These are phyloP conservation scores for Mucor velutinosus DNA, from an alignment of 371 early-diverging fungal genomes.

Conservation along the genomic window DNA sequence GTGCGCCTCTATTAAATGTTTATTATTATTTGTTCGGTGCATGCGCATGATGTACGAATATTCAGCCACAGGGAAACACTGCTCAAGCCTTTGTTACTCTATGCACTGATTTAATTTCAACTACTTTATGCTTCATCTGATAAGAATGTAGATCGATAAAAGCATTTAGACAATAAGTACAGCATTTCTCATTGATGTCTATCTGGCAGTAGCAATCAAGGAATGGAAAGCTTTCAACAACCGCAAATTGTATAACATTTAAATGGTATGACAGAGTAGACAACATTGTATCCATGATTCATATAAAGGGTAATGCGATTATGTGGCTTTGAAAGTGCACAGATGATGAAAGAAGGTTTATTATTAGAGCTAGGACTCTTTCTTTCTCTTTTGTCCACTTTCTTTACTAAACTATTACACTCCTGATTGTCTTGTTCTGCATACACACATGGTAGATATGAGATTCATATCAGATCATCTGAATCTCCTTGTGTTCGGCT, in stretches of 20 bases:
- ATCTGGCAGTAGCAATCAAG: no score
- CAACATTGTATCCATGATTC: neutral
- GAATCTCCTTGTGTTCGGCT: neutral
- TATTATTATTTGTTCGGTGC: no score
- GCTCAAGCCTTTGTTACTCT: no score
- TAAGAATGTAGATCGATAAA: no score
- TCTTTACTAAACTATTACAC: neutral
- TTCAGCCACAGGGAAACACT: no score
- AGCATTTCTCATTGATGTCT: no score
- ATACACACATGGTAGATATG: neutral
- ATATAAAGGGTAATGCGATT: neutral
- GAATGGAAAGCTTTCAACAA: neutral
- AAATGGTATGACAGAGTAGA: neutral
- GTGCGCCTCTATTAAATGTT: no score
- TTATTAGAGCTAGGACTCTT: neutral
- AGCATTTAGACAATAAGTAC: no score
- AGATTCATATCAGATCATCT: neutral
- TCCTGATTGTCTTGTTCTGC: neutral
- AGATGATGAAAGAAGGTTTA: neutral
- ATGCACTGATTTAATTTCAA: no score
- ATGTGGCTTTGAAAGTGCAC: slow-evolving; percentile 6
- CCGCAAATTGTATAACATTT: neutral
- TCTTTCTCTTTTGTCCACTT: neutral
- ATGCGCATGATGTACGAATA: no score
- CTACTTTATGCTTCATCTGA: no score